These are phyloP conservation scores for Tritrichomonas musculus DNA, from an alignment of 208 protist genomes.

Conservation along the genomic window DNA sequence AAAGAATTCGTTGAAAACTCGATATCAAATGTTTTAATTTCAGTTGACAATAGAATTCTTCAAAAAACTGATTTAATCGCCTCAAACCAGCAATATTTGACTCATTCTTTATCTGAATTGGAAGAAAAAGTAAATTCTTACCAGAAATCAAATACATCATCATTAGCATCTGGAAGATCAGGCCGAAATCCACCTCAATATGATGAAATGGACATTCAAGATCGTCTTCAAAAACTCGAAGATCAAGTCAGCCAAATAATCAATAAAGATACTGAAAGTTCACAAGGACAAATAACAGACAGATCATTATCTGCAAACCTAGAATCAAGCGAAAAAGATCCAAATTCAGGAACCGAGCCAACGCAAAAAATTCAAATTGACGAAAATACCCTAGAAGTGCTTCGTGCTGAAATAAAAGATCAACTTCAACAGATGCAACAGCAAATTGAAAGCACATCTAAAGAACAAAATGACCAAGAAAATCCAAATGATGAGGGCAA, in stretches of 20 bases:
- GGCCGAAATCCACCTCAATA: too few species aligned
- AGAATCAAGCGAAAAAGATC: not conserved
- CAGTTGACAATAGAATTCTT: not conserved
- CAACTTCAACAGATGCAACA: not conserved
- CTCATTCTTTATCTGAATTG: not conserved
- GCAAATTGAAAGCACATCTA: not conserved
- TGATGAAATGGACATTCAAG: not conserved
- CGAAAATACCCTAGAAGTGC: too few species aligned
- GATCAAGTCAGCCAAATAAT: not conserved
- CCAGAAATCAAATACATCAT: not conserved
- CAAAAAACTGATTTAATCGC: not conserved
- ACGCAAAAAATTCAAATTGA: not conserved
- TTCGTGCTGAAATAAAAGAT: not conserved
- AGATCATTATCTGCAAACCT: not conserved
- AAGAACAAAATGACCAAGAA: not conserved
- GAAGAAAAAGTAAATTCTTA: not conserved
- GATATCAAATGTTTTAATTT: not conserved
- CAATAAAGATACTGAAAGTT: not conserved
- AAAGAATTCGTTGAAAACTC: not conserved
- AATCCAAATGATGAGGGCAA: not conserved
- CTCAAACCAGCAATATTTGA: not conserved
- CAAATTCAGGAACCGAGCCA: not conserved
- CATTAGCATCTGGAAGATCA: not conserved
- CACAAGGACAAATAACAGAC: not conserved
- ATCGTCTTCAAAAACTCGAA: not conserved